These are phyloP conservation scores for Naematelia encephala DNA, from an alignment of 768 basidiomycete genomes.

Conservation along the genomic window DNA sequence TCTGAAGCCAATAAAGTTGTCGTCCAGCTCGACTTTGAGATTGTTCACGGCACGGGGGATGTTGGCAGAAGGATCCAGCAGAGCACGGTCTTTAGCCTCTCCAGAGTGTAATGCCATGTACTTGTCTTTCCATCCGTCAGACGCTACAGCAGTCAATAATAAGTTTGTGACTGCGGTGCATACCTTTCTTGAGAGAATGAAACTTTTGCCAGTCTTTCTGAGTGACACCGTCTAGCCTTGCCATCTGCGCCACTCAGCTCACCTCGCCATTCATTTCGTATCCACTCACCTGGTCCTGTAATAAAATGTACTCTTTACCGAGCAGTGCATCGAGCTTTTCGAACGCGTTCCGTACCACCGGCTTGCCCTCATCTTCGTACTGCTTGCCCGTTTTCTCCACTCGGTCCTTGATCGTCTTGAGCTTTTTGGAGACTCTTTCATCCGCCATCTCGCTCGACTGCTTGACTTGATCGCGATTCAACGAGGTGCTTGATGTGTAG, in stretches of 20 bases:
- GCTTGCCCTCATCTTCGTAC: conserved; percentile 15
- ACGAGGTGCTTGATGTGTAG: conserved; percentile 23
- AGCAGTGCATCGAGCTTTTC: conserved; percentile 15
- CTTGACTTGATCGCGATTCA: conserved; percentile 29
- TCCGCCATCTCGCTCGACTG: conserved; percentile 33
- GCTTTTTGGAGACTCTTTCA: conserved; percentile 16
- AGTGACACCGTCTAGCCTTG: conserved; percentile 36
- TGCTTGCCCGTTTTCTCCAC: conserved; percentile 14
- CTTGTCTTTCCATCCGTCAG: conserved; percentile 15
- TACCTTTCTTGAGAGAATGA: conserved; percentile 19
- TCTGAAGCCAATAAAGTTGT: conserved; percentile 36
- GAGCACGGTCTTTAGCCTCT: conserved; percentile 9
- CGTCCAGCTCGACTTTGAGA: conserved; percentile 37
- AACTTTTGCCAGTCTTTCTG: conserved; percentile 22
- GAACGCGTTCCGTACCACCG: conserved; percentile 15
- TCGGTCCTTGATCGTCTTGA: conserved; percentile 22
- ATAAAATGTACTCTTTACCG: conserved; percentile 20
- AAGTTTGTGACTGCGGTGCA: background rate
- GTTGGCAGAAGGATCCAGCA: conserved; percentile 14
- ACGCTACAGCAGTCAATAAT: background rate
- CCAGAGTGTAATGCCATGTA: conserved; percentile 16
- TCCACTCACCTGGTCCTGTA: conserved; percentile 28
- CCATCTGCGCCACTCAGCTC: conserved; percentile 20
- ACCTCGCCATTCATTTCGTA: background rate
- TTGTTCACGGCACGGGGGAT: conserved; percentile 19